Evolutionary conservation across 1,139 yeast species (phyloP), one percentile per base, ranked within the genome.

Genomic region (Pichia sp.): DNA sequence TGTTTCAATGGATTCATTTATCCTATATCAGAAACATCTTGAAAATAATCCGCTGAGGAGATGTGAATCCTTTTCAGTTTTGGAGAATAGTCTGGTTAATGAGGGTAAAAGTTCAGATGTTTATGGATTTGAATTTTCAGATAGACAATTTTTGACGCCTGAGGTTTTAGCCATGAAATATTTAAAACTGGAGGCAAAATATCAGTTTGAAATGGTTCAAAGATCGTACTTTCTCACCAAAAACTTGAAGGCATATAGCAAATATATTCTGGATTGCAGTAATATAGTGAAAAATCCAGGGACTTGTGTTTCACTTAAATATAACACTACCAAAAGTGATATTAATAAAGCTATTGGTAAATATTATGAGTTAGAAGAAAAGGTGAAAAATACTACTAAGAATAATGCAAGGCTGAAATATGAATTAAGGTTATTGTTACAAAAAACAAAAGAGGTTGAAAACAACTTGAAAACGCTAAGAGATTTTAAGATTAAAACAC

Each of bases 391-490:
- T 48, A 71, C 87, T 38, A 79, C 80, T 32, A 78, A 86, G 2
- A 69, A 83, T 36, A 78, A 85, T 30, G 92, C 95, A 25, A 71
- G 95, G 51, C 68, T 92, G 47, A 76, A 80, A 45, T 92, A 90
- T 61, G 96, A 92, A 58, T 73, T 87, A 26, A 67, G 95, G 46
- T 73, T 87, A 42, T 71, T 92, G 24, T 74, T 74, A 35, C 80
- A 82, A 45, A 78, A 92, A 55, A 75, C 90, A 46, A 77, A 80
- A 46, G 97, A 92, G 58, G 81, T 89, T 26, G 95, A 87, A 53
- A 87, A 84, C 35, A 77, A 82, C 46, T 61, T 70, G 30, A 57
- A 55, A 39, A 53, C 67, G 52, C 47, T 60, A 32, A 50, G 57
- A 36, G 63, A 62, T 37, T 59, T 63, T 50, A 69, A 45, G 73